Evolutionary conservation across 768 basidiomycete species (phyloP), one percentile per base, ranked within the genome.

Genomic region (Lactarius akahatsu): DNA sequence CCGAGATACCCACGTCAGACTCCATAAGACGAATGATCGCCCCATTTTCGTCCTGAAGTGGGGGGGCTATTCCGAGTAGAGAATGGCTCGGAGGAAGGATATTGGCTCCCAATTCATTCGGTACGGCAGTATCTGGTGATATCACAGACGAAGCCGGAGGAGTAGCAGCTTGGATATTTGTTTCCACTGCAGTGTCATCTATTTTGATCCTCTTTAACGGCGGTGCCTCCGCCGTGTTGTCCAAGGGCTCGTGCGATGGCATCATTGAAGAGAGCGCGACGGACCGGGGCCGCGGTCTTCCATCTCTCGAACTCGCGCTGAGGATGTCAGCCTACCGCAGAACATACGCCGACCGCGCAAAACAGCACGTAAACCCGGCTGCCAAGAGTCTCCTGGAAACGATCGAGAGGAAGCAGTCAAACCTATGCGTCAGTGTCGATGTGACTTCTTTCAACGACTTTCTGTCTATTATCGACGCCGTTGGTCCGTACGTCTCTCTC

Each of bases 391-490:
- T 98, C 10, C 83, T 98, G 23, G 83, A 86, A 74, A 87, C 88
- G 4, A 93, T 98, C 77, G 91, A 87, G 69, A 82, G 89, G 66
- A 99, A 99, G 76, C 82, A 87, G 73, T 84, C 92, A 10, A 99
- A 99, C 75, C 87, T 99, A 18, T 94, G 94, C 47, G 92, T 99
- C 66, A 95, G 93, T 72, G 94, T 98, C 32, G 97, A 99, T 80
- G 94, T 98, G 47, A 91, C 92, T 6, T 87, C 82, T 59, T 82
- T 86, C 62, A 81, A 79, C 18, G 89, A 94, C 72, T 89, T 98
- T 72, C 81, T 98, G 43, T 81, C 85, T 57, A 90, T 99, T 74
- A 87, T 97, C 70, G 90, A 95, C 70, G 84, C 85, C 13, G 95
- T 97, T 64, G 97, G 93, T 11, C 91, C 92, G 13, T 88, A 88